Evolutionary conservation across 495 filamentous ascomycete species (phyloP), one percentile per base, ranked within the genome.

Genomic region (Barbatosphaeria neglecta): DNA sequence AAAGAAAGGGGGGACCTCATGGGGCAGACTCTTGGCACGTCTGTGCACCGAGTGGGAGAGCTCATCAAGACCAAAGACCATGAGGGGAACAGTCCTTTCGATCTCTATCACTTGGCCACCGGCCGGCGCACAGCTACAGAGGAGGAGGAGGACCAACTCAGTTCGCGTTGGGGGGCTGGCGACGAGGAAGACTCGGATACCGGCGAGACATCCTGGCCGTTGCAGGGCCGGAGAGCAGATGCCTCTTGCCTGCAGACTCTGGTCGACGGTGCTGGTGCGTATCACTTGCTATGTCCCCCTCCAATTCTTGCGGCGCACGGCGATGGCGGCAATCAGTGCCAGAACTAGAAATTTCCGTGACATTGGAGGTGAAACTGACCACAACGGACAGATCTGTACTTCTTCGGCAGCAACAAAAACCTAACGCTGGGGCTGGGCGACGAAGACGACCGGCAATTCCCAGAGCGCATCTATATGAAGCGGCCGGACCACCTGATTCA

Each of bases 381-480:
- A n/a, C 13, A 90, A 95, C 58, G 92, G 13, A 7, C 31, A 35
- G 31, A 98, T 56, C 63, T 95, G 0, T 98, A 84, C 53, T 83
- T 85, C 0, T 92, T 95, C 59, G 92, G 92, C 17, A 95, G 87
- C 61, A 97, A 95, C 62, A 90, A 92, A 53, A 98, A 98, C 53
- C 66, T 94, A 11, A 89, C 84, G 7, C 75, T 98, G 37, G 92
- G 93, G 2, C 84, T 97, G 52, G 87, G 88, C 15, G 87, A 96
- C 56, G 81, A 90, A 53, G 89, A 95, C 60, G 90, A 98, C 52
- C 81, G 92, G 3, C 88, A 96, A 44, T 95, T 80, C 59, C 92
- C 92, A 0, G 92, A 98, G 57, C 78, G 87, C 37, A 75, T 95
- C 11, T 63, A 65, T 18, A 59, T 97, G 48, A 76, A 82, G 37